These are phyloP conservation scores for Psilocybe tampanensis DNA, from an alignment of 768 basidiomycete species.

Conservation along the genomic window DNA sequence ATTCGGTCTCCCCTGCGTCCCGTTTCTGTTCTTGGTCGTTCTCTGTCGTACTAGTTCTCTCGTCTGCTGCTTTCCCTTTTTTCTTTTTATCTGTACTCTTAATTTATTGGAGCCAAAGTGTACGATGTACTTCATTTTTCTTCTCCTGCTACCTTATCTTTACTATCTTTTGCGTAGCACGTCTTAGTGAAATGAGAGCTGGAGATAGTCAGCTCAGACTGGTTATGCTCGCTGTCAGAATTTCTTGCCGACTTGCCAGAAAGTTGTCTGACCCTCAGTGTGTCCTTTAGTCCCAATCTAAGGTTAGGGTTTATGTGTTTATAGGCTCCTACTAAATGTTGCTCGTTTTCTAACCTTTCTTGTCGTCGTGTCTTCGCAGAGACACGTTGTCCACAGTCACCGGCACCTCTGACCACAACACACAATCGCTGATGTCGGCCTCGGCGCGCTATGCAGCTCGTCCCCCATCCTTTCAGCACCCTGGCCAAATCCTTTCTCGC, in stretches of 20 bases:
- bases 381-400: constrained; percentile 1
- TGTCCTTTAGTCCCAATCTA: constrained; percentile 26
- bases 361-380: constrained; percentile 2
- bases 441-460: constrained; percentile 19
- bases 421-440: constrained; percentile 12
- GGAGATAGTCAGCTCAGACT: constrained; percentile 8
- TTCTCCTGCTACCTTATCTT: constrained; percentile 18
- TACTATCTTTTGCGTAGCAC: constrained; percentile 12
- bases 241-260: constrained; percentile 1
- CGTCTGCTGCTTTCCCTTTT: constrained; percentile 22
- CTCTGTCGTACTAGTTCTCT: constrained; percentile 21
- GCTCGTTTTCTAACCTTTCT: constrained; percentile 3
- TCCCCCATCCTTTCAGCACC: constrained; percentile 26
- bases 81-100: constrained; percentile 33
- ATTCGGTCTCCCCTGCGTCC: constrained; percentile 9
- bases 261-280: not conserved
- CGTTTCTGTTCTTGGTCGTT: constrained; percentile 10
- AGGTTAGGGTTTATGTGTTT: constrained; percentile 36
- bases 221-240: constrained; percentile 9
- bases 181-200: constrained; percentile 15
- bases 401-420: not conserved
- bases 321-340: constrained; percentile 4
- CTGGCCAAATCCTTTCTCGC: constrained; percentile 40
- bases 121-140: constrained; percentile 28
- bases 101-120: constrained; percentile 41